Conservation (phyloP, 2,329 filamentous ascomycete species). For the Diaporthe humulicola region DNA sequence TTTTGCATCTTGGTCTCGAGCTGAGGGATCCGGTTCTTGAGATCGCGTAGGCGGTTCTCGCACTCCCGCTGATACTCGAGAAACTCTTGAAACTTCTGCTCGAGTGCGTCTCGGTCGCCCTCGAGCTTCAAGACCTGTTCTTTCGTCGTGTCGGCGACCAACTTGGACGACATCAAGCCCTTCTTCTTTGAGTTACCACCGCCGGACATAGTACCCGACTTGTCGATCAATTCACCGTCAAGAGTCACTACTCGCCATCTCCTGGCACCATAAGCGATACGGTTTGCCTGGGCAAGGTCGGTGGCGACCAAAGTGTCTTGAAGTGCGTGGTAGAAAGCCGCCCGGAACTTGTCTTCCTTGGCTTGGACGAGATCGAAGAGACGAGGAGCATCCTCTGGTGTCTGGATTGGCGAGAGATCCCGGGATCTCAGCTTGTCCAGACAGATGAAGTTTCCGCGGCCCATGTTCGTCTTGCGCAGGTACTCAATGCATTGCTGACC, state of each 20-base stretch:
- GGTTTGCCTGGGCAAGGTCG: slow-evolving; percentile 94
- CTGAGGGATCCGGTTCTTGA: slow-evolving; percentile 83
- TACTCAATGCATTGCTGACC: slow-evolving; percentile 99
- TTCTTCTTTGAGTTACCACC: slow-evolving; percentile 91
- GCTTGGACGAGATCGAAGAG: slow-evolving; percentile 93
- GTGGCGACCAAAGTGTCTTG: slow-evolving; percentile 95
- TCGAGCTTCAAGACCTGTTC: slow-evolving; percentile 93
- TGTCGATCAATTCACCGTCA: slow-evolving; percentile 95
- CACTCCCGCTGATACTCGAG: slow-evolving; percentile 87
- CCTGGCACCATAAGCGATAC: slow-evolving; percentile 93
- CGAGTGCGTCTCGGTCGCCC: slow-evolving; percentile 85
- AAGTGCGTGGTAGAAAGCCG: slow-evolving; percentile 95
- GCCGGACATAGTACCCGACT: slow-evolving; percentile 98
- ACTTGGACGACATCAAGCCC: slow-evolving; percentile 96
- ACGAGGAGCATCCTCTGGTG: slow-evolving; percentile 91
- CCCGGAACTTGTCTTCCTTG: slow-evolving; percentile 87
- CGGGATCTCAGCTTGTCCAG: slow-evolving; percentile 86
- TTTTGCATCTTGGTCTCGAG: slow-evolving; percentile 95
- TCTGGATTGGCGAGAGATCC: slow-evolving; percentile 84
- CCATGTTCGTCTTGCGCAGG: slow-evolving; percentile 95
- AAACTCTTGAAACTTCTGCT: slow-evolving; percentile 85
- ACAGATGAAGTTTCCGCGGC: slow-evolving; percentile 96
- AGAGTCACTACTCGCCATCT: slow-evolving; percentile 97
- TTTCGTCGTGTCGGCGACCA: slow-evolving; percentile 86
- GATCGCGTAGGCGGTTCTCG: slow-evolving; percentile 78